Conservation (phyloP, 768 basidiomycete species). For the Macrocybe gigantea region DNA sequence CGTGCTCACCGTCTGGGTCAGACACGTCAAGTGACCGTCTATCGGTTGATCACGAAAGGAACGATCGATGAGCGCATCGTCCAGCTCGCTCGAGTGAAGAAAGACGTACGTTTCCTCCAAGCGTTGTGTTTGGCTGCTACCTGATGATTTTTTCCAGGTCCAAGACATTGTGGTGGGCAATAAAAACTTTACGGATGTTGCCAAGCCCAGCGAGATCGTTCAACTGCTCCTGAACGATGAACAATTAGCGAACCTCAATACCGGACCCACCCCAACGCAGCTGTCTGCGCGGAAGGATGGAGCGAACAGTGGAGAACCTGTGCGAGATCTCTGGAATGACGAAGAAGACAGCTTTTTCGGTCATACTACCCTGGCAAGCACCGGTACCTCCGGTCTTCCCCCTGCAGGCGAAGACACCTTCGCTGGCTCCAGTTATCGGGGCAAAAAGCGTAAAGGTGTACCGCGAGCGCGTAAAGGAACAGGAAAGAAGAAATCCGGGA, state of each 20-base stretch:
- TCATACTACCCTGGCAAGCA: slow-evolving; percentile 32
- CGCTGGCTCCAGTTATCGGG: slow-evolving; percentile 19
- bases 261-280: slow-evolving; percentile 30
- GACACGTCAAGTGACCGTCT: slow-evolving; percentile 95
- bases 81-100: slow-evolving; percentile 92
- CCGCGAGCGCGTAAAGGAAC: slow-evolving; percentile 35
- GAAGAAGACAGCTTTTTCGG: slow-evolving; percentile 87
- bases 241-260: slow-evolving; percentile 71
- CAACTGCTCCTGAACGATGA: slow-evolving; percentile 93
- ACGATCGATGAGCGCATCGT: slow-evolving; percentile 98
- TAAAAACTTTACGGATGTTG: slow-evolving; percentile 88
- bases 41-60: slow-evolving; percentile 88
- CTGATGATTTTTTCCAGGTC: slow-evolving; percentile 45
- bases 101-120: slow-evolving; percentile 60
- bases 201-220: slow-evolving; percentile 95
- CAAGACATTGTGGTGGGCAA: slow-evolving; percentile 99
- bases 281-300: slow-evolving; percentile 22
- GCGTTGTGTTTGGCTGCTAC: slow-evolving; percentile 1
- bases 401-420: slow-evolving; percentile 8
- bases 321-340: slow-evolving; percentile 76
- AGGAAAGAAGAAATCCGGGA: slow-evolving; percentile 28
- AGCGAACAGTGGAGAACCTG: slow-evolving; percentile 28
- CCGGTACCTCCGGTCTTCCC: slow-evolving; percentile 29
- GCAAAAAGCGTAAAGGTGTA: slow-evolving; percentile 37
- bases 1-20: slow-evolving; percentile 95